Conservation (phyloP, 2,329 filamentous ascomycete species). For the Didymella glomerata region DNA sequence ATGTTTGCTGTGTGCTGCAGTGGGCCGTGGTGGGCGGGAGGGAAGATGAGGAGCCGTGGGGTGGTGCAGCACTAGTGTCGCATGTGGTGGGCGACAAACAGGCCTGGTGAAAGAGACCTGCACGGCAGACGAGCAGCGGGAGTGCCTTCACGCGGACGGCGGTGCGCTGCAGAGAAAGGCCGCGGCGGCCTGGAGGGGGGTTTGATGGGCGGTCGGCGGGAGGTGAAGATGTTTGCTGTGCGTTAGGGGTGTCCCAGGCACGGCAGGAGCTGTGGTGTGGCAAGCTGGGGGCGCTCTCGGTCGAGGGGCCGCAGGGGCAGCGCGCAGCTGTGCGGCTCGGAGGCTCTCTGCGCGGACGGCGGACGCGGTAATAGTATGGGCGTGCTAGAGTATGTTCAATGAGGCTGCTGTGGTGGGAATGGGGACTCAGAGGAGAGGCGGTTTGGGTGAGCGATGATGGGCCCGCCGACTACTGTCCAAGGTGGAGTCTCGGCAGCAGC, state of each 20-base stretch:
- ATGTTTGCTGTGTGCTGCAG: slow-evolving; percentile 65
- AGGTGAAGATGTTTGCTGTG: slow-evolving; percentile 46
- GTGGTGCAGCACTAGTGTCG: slow-evolving; percentile 46
- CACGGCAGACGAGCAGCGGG: slow-evolving; percentile 23
- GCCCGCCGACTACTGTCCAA: neutral
- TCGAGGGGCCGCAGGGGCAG: slow-evolving; percentile 27
- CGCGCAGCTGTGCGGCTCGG: slow-evolving; percentile 24
- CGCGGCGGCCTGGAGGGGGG: slow-evolving; percentile 4
- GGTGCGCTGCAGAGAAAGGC: slow-evolving; percentile 14
- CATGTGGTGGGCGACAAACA: slow-evolving; percentile 39
- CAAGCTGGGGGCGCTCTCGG: slow-evolving; percentile 17
- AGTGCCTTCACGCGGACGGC: neutral
- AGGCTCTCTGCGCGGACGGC: slow-evolving; percentile 11
- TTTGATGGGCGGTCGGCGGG: slow-evolving; percentile 32
- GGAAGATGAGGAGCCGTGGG: slow-evolving; percentile 30
- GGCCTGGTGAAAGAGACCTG: slow-evolving; percentile 20
- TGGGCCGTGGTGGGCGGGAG: slow-evolving; percentile 22
- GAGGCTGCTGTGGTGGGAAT: slow-evolving; percentile 24
- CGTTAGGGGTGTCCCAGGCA: slow-evolving; percentile 43
- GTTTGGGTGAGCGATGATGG: slow-evolving; percentile 18
- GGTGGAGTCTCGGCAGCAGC: slow-evolving; percentile 15
- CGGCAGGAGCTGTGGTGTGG: slow-evolving; percentile 29
- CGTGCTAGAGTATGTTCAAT: slow-evolving; percentile 23
- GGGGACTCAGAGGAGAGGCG: slow-evolving; percentile 13
- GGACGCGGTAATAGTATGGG: slow-evolving; percentile 14